Evolutionary conservation across 164 flowering plant genomes (phyloP).

Genomic region (Hamamelis virginiana): DNA sequence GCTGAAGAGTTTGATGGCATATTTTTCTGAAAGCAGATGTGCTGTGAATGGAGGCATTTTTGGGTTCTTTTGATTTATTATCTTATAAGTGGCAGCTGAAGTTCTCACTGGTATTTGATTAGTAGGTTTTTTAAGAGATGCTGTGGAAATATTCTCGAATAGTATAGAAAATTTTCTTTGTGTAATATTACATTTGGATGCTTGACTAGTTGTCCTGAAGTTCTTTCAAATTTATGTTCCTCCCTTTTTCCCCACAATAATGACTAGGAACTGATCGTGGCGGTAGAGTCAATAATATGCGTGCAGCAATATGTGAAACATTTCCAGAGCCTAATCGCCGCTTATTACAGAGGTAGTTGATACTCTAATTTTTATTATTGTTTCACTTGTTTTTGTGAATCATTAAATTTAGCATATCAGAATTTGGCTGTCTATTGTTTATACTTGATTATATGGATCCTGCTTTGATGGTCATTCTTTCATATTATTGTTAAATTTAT

Average conservation of each 20-base stretch:
- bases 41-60: background rate
- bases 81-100: background rate
- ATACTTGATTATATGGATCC: background rate
- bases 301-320: constrained; percentile 75
- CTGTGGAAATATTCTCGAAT: background rate
- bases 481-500: too few relatives aligned
- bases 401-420: background rate
- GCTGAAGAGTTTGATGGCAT: too few relatives aligned
- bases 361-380: constrained; percentile 1
- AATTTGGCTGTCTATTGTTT: background rate
- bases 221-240: background rate
- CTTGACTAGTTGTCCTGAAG: background rate
- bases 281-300: constrained; percentile 66
- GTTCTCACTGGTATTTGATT: background rate
- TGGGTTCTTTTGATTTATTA: background rate
- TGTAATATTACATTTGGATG: too few relatives aligned
- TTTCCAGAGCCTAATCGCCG: constrained; percentile 98
- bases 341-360: constrained; percentile 73
- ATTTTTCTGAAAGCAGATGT: too few relatives aligned
- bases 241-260: constrained; percentile 10
- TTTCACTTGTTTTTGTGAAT: background rate
- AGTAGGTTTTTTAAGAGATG: too few relatives aligned
- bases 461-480: background rate
- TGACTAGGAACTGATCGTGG: constrained; percentile 69
- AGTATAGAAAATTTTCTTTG: too few relatives aligned